Percentiles rank a stretch among this genome's conserved stretches.
phyloP scores from a whole-genome alignment of 2,329 filamentous ascomycete genomes.

The Colletotrichum limetticola region DNA sequence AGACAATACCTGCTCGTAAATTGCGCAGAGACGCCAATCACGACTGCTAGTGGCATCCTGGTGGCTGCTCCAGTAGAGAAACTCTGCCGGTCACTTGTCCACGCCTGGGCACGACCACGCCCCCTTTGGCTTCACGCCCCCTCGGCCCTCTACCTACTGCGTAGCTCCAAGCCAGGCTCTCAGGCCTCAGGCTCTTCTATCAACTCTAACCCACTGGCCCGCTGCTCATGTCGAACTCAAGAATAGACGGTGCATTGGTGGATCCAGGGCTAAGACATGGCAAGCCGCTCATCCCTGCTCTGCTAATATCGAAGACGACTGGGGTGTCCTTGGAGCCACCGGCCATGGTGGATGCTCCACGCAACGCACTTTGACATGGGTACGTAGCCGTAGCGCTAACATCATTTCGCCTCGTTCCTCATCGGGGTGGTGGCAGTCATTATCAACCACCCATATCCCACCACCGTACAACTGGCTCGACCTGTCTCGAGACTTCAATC shows the following conservation, averaged over 20 bases:
- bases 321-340: slow-evolving; percentile 38
- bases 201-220: slow-evolving; percentile 47
- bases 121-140: slow-evolving; percentile 34
- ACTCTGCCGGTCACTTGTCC: slow-evolving; percentile 41
- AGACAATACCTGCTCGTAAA: slow-evolving; percentile 60
- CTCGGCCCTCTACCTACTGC: not conserved
- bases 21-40: slow-evolving; percentile 58
- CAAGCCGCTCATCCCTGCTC: slow-evolving; percentile 42
- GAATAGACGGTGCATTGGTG: slow-evolving; percentile 56
- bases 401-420: slow-evolving; percentile 37
- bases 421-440: slow-evolving; percentile 31
- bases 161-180: slow-evolving; percentile 31
- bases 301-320: slow-evolving; percentile 36
- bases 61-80: slow-evolving; percentile 38
- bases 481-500: slow-evolving; percentile 4
- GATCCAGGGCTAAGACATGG: slow-evolving; percentile 40
- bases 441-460: slow-evolving; percentile 37
- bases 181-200: slow-evolving; percentile 36
- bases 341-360: slow-evolving; percentile 48
- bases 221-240: slow-evolving; percentile 44
- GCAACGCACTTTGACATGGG: slow-evolving; percentile 41
- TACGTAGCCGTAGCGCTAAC: slow-evolving; percentile 34
- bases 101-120: slow-evolving; percentile 36
- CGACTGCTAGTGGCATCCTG: slow-evolving; percentile 39
- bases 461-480: slow-evolving; percentile 20